These are phyloP conservation scores for Cairneyella variabilis DNA, from an alignment of 495 filamentous ascomycete genomes.

Conservation along the genomic window DNA sequence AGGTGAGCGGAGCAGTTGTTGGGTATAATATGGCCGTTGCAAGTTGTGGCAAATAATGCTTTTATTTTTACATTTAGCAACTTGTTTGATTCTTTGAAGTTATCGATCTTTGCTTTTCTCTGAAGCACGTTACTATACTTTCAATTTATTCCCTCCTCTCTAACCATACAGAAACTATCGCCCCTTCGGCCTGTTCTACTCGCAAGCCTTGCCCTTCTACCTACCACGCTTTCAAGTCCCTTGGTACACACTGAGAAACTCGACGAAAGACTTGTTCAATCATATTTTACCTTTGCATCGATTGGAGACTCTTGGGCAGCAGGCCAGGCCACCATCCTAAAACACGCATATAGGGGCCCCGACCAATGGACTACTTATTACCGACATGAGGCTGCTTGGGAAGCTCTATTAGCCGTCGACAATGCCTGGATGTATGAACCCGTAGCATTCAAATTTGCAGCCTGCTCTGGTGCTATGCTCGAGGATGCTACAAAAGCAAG, in stretches of 20 bases:
- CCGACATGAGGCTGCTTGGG: background rate
- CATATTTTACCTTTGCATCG: background rate
- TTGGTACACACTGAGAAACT: background rate
- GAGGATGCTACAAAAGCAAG: background rate
- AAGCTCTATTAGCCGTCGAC: background rate
- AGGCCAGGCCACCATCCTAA: background rate
- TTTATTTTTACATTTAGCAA: background rate
- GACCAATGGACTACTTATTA: background rate
- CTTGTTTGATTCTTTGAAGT: background rate
- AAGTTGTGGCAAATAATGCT: background rate
- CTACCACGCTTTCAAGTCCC: background rate
- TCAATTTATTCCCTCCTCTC: background rate
- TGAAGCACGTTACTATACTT: background rate
- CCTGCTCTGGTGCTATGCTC: background rate
- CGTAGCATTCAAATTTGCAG: background rate
- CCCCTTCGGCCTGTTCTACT: background rate
- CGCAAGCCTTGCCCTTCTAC: background rate
- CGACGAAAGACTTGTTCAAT: background rate
- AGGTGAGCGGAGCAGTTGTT: background rate
- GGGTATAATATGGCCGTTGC: background rate
- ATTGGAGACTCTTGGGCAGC: slow-evolving; percentile 1
- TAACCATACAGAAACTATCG: background rate
- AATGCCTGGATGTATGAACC: background rate
- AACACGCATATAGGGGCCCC: background rate
- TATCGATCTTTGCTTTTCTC: background rate